Evolutionary conservation across 2,329 filamentous ascomycete species (phyloP).

Genomic region (Epichloe brachyelytri): DNA sequence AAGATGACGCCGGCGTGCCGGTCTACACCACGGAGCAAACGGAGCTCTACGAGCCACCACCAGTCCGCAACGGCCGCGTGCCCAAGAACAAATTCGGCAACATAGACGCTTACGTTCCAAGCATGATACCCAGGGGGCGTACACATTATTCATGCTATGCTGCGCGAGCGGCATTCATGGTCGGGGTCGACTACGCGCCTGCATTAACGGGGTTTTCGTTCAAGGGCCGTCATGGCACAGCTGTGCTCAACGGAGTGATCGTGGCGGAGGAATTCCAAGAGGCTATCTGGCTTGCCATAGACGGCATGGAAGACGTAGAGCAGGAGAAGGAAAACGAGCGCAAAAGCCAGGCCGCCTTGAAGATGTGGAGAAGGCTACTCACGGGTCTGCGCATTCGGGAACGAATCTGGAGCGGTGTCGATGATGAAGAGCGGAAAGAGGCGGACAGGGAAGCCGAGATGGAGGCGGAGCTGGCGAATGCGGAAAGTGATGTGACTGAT

Average conservation of each 20-base stretch:
- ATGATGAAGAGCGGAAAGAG: constrained; percentile 31
- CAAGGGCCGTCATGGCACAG: constrained; percentile 72
- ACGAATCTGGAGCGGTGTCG: constrained; percentile 51
- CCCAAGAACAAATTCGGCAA: constrained; percentile 93
- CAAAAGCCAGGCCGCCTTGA: constrained; percentile 58
- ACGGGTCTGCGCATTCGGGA: constrained; percentile 66
- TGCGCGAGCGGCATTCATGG: constrained; percentile 55
- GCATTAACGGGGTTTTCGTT: constrained; percentile 88
- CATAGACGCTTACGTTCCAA: constrained; percentile 82
- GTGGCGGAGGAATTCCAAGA: constrained; percentile 60
- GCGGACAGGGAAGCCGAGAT: constrained; percentile 24
- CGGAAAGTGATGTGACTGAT: constrained; percentile 27
- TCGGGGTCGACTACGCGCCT: constrained; percentile 77
- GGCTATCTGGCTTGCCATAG: constrained; percentile 57
- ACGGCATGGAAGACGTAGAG: constrained; percentile 52
- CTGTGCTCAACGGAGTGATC: constrained; percentile 66
- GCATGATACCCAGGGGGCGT: constrained; percentile 77
- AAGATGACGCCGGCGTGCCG: constrained; percentile 34
- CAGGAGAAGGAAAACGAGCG: constrained; percentile 54
- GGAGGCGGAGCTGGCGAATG: constrained; percentile 22
- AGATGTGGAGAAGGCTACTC: constrained; percentile 56
- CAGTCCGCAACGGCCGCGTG: constrained; percentile 60
- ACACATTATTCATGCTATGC: constrained; percentile 53
- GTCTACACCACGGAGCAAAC: constrained; percentile 54
- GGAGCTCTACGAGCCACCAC: constrained; percentile 59